Conservation (phyloP, 2,329 filamentous ascomycete genomes). For the Chrysoporthe deuterocubensis region DNA sequence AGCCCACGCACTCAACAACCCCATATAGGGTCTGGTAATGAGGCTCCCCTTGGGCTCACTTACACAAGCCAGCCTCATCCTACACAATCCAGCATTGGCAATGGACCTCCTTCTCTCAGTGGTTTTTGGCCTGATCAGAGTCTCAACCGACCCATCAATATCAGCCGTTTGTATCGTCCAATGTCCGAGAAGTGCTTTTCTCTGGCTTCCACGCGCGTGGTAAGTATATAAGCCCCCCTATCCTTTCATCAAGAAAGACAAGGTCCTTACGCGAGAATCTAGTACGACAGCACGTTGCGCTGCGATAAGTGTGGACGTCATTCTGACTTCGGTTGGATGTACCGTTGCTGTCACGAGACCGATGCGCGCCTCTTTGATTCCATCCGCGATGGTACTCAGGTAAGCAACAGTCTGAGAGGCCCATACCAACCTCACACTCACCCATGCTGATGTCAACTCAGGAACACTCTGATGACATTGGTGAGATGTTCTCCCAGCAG, state of each 20-base stretch:
- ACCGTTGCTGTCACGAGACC: conserved; percentile 70
- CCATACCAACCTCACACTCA: conserved; percentile 30
- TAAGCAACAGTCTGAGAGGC: conserved; percentile 26
- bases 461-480: conserved; percentile 42
- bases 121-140: background rate
- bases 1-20: background rate
- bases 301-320: conserved; percentile 63
- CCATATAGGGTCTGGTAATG: background rate
- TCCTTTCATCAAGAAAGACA: conserved; percentile 31
- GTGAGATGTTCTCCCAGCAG: conserved; percentile 37
- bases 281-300: conserved; percentile 56
- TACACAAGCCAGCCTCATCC: background rate
- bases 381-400: conserved; percentile 29
- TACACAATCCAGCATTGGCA: background rate
- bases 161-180: background rate
- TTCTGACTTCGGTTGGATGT: conserved; percentile 72
- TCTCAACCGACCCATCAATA: background rate
- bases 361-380: conserved; percentile 47
- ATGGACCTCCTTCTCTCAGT: background rate
- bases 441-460: conserved; percentile 21
- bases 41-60: background rate
- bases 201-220: conserved; percentile 26
- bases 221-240: background rate
- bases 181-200: conserved; percentile 23
- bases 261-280: conserved; percentile 67